phyloP scores from a whole-genome alignment of 371 early-diverging fungal species.

The Mortierella sp. region DNA sequence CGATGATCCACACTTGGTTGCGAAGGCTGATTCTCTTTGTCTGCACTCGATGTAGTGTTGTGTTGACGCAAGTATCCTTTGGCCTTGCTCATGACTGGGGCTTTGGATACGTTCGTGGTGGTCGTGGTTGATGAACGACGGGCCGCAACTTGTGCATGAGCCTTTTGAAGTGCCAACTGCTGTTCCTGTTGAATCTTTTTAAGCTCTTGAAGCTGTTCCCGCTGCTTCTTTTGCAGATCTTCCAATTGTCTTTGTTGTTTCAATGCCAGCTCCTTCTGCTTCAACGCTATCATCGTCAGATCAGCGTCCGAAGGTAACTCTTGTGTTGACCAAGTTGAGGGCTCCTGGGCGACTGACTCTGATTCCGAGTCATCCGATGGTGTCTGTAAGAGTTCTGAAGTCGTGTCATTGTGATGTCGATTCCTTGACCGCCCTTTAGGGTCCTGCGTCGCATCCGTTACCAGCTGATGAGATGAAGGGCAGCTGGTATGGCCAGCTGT shows the following conservation, averaged over 20 bases:
- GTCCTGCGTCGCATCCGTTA: no score
- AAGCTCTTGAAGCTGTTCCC: no score
- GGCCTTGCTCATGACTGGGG: not conserved
- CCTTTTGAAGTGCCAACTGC: constrained; percentile 21
- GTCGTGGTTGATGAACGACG: not conserved
- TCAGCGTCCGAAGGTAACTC: not conserved
- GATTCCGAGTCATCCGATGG: not conserved
- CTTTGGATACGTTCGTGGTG: not conserved
- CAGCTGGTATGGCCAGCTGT: no score
- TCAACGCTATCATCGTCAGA: not conserved
- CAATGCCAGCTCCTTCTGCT: constrained; percentile 13
- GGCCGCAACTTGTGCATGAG: constrained; percentile 4
- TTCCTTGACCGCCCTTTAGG: no score
- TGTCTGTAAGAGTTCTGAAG: not conserved
- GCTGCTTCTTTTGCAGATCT: constrained; percentile 19
- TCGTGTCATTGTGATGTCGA: not conserved
- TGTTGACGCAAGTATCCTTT: not conserved
- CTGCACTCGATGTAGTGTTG: not conserved
- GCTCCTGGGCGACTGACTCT: not conserved
- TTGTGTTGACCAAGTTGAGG: not conserved
- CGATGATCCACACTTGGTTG: not conserved
- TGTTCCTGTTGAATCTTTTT: constrained; percentile 11
- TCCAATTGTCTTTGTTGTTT: constrained; percentile 12
- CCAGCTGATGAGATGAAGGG: no score
- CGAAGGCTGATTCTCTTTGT: constrained; percentile 4